These are phyloP conservation scores for Homolaphlyctis polyrhiza DNA, from an alignment of 371 early-diverging fungal genomes.

Conservation along the genomic window DNA sequence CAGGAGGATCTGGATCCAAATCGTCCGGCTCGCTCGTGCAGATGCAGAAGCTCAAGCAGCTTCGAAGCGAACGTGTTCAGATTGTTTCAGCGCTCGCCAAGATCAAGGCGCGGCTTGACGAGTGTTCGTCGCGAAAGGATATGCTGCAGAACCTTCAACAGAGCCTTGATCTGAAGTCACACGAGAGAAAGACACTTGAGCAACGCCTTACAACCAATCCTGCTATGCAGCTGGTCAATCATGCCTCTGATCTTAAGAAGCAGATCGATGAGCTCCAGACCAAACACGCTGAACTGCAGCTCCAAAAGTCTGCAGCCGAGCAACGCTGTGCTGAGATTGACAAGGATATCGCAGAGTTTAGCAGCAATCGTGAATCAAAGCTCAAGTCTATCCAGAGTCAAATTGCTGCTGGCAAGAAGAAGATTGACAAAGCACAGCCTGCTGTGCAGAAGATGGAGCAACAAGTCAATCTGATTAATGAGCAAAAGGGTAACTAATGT, in stretches of 20 bases:
- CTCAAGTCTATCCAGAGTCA: conserved; percentile 69
- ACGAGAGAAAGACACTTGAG: conserved; percentile 66
- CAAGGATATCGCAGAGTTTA: conserved; percentile 84
- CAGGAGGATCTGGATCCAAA: conserved; percentile 89
- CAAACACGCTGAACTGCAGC: conserved; percentile 36
- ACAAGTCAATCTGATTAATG: conserved; percentile 59
- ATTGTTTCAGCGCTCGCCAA: conserved; percentile 1
- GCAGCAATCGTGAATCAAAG: conserved; percentile 40
- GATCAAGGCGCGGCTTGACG: conserved; percentile 11
- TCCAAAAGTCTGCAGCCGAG: conserved; percentile 23
- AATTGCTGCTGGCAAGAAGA: conserved; percentile 52
- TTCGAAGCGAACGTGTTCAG: conserved; percentile 10
- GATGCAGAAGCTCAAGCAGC: conserved; percentile 58
- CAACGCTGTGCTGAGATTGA: conserved; percentile 48
- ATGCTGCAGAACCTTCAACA: conserved; percentile 13
- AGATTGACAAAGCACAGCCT: conserved; percentile 46
- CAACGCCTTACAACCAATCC: conserved; percentile 66
- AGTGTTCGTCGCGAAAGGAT: conserved; percentile 7
- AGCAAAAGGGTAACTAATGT: conserved; percentile 56
- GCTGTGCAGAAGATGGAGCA: conserved; percentile 61
- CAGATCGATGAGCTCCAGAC: conserved; percentile 40
- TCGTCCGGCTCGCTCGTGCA: conserved; percentile 72
- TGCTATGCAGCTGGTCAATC: conserved; percentile 52
- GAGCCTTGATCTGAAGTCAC: conserved; percentile 61
- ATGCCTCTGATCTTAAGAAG: conserved; percentile 25